Evolutionary conservation across 805 yeast genomes (phyloP), one percentile per base, ranked within the genome.

Genomic region (Saturnispora dispora): DNA sequence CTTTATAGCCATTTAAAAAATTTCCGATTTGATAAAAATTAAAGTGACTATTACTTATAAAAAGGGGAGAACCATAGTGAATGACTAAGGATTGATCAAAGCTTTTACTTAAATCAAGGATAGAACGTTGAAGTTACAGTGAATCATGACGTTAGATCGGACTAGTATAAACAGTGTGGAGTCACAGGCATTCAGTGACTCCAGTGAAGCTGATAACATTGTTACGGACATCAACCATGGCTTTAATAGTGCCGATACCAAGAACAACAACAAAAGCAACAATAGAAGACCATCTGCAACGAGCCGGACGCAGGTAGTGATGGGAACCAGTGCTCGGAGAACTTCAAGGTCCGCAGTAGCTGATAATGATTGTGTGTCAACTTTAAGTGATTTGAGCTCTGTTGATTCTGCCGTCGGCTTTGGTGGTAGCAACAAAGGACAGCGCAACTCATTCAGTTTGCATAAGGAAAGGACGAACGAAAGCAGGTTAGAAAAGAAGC

Each of bases 241-340:
- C 7, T 37, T 18, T 11, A 37, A 37, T 18, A 37, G 23, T 8
- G 13, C 22, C 22, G 18, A 13, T 18, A 37, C 41, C 10, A 10
- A 18, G 13, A 37, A 37, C 25, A 40, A 30, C 25, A 48, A 18
- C 8, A 25, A 25, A 9, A 25, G 28, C 28, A 49, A 46, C 15
- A 48, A 18, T 15, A 48, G 55, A 36, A 48, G 45, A 41, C 52
- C 52, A 3, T 52, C 55, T 8, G 36, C 50, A 3, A 25, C 23
- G 6, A 48, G 45, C 20, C 35, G 48, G 23, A 27, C 20, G 23
- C 55, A 52, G 18, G 44, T 40, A 9, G 44, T 40, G 35, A 49
- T 49, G 27, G 35, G 45, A 8, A 49, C 22, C 1, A 15, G 41
- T 13, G 47, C 50, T 6, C 36, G 50, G 15, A 28, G 36, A 4